A percentile compares a stretch with the other conserved stretches of the same genome.
These are phyloP conservation scores for Breviolum minutum DNA, from an alignment of 73 alveolate species.

Conservation along the genomic window DNA sequence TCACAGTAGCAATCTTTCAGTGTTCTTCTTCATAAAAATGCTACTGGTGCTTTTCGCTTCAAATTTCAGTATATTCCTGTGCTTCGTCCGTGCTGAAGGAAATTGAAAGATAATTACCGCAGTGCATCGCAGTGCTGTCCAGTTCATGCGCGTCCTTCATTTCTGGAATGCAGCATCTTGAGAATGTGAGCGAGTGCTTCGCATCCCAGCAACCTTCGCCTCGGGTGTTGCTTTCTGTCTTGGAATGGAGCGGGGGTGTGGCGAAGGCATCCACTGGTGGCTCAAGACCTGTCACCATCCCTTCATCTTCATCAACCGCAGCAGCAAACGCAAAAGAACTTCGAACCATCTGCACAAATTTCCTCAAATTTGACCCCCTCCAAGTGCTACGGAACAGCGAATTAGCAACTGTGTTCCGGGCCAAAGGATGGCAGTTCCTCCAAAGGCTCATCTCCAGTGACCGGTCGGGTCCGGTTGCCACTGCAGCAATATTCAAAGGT, in stretches of 20 bases:
- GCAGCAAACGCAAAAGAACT: background rate
- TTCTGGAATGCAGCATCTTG: conserved; percentile 7
- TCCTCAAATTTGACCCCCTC: background rate
- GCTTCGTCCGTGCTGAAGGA: background rate
- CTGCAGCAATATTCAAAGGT: conserved; percentile 48
- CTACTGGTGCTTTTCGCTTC: no score
- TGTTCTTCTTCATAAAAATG: no score
- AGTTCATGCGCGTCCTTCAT: background rate
- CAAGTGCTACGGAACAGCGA: background rate
- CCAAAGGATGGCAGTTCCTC: conserved; percentile 46
- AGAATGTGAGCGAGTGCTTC: background rate
- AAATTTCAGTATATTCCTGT: no score
- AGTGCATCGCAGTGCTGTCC: no score
- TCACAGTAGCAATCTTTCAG: no score
- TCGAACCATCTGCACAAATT: background rate
- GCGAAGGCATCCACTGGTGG: no score
- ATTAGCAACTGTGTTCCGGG: background rate
- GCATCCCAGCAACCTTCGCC: conserved; percentile 55
- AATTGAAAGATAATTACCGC: no score
- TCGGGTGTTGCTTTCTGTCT: background rate
- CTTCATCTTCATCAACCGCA: background rate
- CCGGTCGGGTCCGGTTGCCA: background rate
- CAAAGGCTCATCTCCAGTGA: conserved; percentile 5
- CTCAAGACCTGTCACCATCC: no score
- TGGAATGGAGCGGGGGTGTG: no score